Evolutionary conservation across 208 protist species (phyloP).

Genomic region (Leptomonas pyrrhocoris): DNA sequence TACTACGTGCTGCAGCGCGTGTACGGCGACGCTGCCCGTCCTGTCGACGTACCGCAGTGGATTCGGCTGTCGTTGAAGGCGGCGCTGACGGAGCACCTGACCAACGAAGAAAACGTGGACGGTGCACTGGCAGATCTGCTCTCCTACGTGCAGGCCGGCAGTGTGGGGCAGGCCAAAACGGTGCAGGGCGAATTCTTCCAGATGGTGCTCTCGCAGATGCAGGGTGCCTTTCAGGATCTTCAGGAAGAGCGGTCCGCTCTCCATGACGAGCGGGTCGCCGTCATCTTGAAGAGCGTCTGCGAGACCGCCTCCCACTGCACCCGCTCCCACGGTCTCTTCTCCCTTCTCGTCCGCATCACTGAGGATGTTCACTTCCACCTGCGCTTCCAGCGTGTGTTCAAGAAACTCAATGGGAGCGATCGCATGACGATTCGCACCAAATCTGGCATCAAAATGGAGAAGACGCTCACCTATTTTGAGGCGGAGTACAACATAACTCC

Average conservation of each 20-base stretch:
- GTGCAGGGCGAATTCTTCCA: slow-evolving; percentile 77
- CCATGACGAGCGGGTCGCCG: slow-evolving; percentile 74
- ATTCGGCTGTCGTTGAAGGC: slow-evolving; percentile 51
- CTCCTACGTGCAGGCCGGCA: slow-evolving; percentile 67
- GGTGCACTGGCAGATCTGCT: slow-evolving; percentile 68
- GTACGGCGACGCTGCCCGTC: slow-evolving; percentile 54
- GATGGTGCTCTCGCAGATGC: slow-evolving; percentile 85
- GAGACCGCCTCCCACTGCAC: slow-evolving; percentile 77
- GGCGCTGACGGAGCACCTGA: slow-evolving; percentile 69
- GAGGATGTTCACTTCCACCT: slow-evolving; percentile 88
- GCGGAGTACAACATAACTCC: slow-evolving; percentile 66
- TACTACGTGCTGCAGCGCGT: slow-evolving; percentile 66
- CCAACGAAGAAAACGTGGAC: slow-evolving; percentile 70
- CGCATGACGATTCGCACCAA: slow-evolving; percentile 78
- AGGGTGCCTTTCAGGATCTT: slow-evolving; percentile 60
- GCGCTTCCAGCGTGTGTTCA: slow-evolving; percentile 78
- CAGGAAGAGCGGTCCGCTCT: slow-evolving; percentile 42
- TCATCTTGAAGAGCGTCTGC: slow-evolving; percentile 67
- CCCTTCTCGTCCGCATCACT: slow-evolving; percentile 78
- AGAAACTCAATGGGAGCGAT: slow-evolving; percentile 57
- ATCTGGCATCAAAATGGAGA: slow-evolving; percentile 65
- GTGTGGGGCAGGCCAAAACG: slow-evolving; percentile 9
- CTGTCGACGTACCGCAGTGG: slow-evolving; percentile 48
- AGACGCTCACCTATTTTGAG: slow-evolving; percentile 92
- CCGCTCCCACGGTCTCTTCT: slow-evolving; percentile 62